Conservation (phyloP, 768 basidiomycete species). For the Cyclocybe aegerita region DNA sequence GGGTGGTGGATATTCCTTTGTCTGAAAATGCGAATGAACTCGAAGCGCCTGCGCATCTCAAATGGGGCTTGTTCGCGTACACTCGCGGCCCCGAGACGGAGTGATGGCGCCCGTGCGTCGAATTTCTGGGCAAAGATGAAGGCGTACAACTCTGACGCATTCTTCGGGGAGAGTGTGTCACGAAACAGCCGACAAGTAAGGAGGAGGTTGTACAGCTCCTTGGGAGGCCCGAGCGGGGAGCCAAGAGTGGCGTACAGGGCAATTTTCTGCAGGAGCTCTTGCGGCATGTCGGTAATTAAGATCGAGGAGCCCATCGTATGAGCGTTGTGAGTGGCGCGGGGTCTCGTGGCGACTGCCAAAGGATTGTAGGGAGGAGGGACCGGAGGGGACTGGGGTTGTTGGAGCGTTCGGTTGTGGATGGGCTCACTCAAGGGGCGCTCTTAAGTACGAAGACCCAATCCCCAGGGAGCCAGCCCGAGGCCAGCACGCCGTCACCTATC, state of each 20-base stretch:
- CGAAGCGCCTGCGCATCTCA: constrained; percentile 47
- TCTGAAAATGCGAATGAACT: constrained; percentile 45
- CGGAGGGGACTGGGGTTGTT: constrained; percentile 10
- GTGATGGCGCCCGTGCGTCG: constrained; percentile 40
- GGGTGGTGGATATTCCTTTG: constrained; percentile 33
- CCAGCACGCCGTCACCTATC: no score
- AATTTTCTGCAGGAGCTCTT: constrained; percentile 34
- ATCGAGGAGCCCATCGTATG: constrained; percentile 31
- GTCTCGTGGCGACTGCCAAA: no score
- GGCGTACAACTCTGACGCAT: constrained; percentile 30
- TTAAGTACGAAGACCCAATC: no score
- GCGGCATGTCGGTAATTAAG: constrained; percentile 24
- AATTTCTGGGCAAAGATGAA: constrained; percentile 48
- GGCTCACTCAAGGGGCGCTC: no score
- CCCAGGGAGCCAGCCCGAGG: no score
- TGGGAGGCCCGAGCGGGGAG: constrained; percentile 31
- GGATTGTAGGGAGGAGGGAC: no score
- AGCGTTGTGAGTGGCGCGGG: no score
- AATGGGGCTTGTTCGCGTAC: constrained; percentile 31
- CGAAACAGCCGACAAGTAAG: constrained; percentile 32
- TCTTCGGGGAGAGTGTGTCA: constrained; percentile 21
- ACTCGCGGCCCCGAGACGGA: constrained; percentile 31
- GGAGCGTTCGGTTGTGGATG: not conserved
- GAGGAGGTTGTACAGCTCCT: constrained; percentile 27
- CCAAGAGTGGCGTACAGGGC: constrained; percentile 28